Evolutionary conservation across 176 grass and related monocot genomes (phyloP).

Genomic region (Paspalum vaginatum): DNA sequence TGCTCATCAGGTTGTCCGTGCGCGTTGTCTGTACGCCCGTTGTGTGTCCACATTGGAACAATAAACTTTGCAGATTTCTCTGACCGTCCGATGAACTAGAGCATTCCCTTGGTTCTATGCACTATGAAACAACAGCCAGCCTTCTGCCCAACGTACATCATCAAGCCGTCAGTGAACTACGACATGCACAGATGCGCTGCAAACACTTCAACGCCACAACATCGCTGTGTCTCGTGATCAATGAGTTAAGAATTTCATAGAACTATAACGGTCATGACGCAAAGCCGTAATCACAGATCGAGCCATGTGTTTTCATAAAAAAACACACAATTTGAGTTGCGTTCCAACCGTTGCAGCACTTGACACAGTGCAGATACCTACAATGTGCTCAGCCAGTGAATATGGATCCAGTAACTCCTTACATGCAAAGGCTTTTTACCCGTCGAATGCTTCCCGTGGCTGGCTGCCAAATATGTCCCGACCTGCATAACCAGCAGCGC

Average conservation of each 20-base stretch:
- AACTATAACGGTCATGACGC: not conserved
- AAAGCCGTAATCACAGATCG: not conserved
- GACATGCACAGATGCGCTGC: too few species aligned
- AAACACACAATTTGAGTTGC: not conserved
- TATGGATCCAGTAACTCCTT: not conserved
- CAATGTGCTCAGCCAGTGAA: not conserved
- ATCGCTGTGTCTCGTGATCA: too few species aligned
- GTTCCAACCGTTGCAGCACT: not conserved
- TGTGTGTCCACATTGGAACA: slow-evolving; percentile 3
- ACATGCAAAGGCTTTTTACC: slow-evolving; percentile 1
- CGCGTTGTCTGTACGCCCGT: not conserved
- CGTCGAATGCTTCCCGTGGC: not conserved
- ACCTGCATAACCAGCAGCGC: slow-evolving; percentile 5
- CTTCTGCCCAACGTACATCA: too few species aligned
- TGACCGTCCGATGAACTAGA: not conserved
- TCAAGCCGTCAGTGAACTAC: too few species aligned
- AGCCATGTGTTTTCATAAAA: not conserved
- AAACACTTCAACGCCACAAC: not conserved
- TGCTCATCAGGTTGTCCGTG: not conserved
- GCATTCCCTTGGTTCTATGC: too few species aligned
- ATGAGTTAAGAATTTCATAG: not conserved
- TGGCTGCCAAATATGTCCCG: slow-evolving; percentile 12
- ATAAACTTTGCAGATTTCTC: slow-evolving; percentile 2
- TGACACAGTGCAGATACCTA: not conserved
- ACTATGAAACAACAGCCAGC: too few species aligned